Evolutionary conservation across 352 stramenopile genomes (phyloP).

Genomic region (Phytophthora ohioensis): DNA sequence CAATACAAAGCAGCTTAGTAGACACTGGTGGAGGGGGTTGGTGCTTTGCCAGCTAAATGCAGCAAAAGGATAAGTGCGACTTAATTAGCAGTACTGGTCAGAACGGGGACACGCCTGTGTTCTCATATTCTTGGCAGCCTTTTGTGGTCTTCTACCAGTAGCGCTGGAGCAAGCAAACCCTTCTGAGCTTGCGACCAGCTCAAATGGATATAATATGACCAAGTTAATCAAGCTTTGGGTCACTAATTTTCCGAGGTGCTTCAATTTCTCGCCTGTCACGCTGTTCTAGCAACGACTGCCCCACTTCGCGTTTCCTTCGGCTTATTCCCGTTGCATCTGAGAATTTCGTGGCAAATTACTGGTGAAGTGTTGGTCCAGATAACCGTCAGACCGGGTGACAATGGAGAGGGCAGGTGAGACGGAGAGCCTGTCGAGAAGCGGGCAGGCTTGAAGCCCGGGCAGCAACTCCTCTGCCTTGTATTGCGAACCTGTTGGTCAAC

Average conservation of each 20-base stretch:
- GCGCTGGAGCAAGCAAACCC: not conserved
- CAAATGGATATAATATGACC: not conserved
- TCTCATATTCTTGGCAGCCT: constrained; percentile 14
- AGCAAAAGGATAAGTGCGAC: constrained; percentile 16
- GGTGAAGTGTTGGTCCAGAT: constrained; percentile 19
- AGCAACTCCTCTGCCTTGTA: not conserved
- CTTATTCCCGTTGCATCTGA: constrained; percentile 28
- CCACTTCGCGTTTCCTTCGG: constrained; percentile 27
- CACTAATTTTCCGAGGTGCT: constrained; percentile 6
- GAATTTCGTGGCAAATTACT: constrained; percentile 31
- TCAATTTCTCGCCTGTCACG: constrained; percentile 35
- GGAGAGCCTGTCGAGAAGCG: not conserved
- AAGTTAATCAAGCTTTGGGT: not conserved
- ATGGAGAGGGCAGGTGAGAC: constrained; percentile 21
- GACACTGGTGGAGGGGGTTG: not conserved
- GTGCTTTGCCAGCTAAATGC: constrained; percentile 26
- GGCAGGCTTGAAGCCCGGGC: not conserved
- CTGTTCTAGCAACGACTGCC: constrained; percentile 15
- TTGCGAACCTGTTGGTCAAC: constrained; percentile 30
- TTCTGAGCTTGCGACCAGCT: not conserved
- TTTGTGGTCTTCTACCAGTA: not conserved
- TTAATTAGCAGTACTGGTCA: not conserved
- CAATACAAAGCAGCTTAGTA: not conserved
- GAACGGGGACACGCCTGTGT: not conserved
- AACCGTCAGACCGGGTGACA: constrained; percentile 16